Conservation (phyloP, 257 asterid species). For the Echites panduratus region DNA sequence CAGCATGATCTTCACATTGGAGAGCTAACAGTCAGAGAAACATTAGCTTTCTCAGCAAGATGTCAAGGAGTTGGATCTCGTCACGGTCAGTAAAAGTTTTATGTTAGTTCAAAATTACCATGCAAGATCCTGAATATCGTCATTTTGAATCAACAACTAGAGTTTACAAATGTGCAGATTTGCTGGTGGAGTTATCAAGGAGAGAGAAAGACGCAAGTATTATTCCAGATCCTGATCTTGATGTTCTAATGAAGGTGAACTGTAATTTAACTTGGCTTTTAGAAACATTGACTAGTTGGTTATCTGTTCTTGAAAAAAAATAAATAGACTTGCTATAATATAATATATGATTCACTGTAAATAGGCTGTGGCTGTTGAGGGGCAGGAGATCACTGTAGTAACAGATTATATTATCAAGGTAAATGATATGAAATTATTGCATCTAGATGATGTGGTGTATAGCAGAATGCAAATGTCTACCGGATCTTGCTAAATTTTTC, state of each 20-base stretch:
- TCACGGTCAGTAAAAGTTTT: slow-evolving; percentile 46
- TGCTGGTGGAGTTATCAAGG: slow-evolving; percentile 71
- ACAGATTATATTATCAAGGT: slow-evolving; percentile 84
- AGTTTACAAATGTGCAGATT: slow-evolving; percentile 37
- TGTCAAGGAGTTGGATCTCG: slow-evolving; percentile 91
- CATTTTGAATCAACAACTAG: too few species aligned
- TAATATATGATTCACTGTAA: background rate
- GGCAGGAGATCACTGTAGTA: slow-evolving; percentile 65
- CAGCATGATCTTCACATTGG: slow-evolving; percentile 85
- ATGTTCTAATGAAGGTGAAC: slow-evolving; percentile 87
- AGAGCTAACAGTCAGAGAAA: slow-evolving; percentile 87
- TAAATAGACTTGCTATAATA: background rate
- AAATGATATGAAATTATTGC: background rate
- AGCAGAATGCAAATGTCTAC: background rate
- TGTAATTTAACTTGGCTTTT: background rate
- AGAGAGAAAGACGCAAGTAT: slow-evolving; percentile 85
- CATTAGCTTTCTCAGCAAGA: slow-evolving; percentile 86
- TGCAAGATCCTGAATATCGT: too few species aligned
- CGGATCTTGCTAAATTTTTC: background rate
- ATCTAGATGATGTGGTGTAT: background rate
- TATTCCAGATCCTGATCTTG: slow-evolving; percentile 80
- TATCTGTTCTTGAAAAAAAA: too few species aligned
- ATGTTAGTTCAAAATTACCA: too few species aligned
- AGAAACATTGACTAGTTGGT: background rate
- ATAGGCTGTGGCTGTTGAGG: slow-evolving; percentile 66